Evolutionary conservation across 179 eudicot genomes (phyloP).

Genomic region (Beta corolliflora): DNA sequence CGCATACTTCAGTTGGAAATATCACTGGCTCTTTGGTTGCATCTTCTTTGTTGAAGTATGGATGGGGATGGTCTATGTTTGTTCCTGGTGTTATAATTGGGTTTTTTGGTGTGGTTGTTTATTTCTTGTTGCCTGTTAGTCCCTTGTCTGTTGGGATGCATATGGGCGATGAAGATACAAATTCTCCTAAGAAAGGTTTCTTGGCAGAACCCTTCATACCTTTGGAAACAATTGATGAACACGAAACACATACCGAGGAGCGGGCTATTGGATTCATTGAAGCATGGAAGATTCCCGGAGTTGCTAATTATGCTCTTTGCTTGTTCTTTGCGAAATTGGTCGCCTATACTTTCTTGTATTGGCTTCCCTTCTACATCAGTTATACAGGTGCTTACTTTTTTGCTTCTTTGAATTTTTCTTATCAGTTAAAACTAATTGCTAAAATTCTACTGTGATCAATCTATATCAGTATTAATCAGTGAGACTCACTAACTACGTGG

Average conservation of each 20-base stretch:
- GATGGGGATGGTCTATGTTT: slow-evolving; percentile 97
- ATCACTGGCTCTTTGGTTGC: slow-evolving; percentile 80
- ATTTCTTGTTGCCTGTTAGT: slow-evolving; percentile 63
- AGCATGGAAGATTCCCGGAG: slow-evolving; percentile 95
- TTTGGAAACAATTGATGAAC: slow-evolving; percentile 17
- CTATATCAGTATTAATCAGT: too few relatives aligned
- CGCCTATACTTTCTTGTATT: slow-evolving; percentile 85
- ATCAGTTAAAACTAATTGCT: too few relatives aligned
- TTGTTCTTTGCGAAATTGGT: slow-evolving; percentile 89
- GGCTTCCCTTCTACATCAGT: slow-evolving; percentile 94
- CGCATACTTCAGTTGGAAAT: slow-evolving; percentile 88
- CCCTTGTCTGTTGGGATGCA: slow-evolving; percentile 64
- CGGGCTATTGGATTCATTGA: slow-evolving; percentile 69
- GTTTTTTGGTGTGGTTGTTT: slow-evolving; percentile 59
- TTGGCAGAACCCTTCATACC: slow-evolving; percentile 50
- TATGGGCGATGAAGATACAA: slow-evolving; percentile 46
- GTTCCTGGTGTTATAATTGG: slow-evolving; percentile 72
- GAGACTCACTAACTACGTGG: too few relatives aligned
- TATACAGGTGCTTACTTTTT: slow-evolving; percentile 58
- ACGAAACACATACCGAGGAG: slow-evolving; percentile 23
- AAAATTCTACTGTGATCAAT: too few relatives aligned
- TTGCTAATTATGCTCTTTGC: slow-evolving; percentile 84
- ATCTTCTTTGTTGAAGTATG: slow-evolving; percentile 65
- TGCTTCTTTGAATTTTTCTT: too few relatives aligned
- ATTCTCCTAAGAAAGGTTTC: slow-evolving; percentile 44